Evolutionary conservation across 306 rosid species (phyloP).

Genomic region (Amphicarpaea edgeworthii): DNA sequence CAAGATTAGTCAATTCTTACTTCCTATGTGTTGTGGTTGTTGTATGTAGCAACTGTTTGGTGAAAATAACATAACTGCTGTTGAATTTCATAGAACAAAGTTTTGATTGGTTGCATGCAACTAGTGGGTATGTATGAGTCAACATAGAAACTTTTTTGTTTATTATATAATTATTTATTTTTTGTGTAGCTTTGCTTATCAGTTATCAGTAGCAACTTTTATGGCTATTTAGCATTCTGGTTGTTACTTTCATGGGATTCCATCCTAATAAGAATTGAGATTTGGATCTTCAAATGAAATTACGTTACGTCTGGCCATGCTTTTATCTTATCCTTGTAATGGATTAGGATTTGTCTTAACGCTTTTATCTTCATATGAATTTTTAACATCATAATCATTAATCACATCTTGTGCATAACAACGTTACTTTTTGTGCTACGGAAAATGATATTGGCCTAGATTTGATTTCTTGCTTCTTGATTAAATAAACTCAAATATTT

Average conservation of each 20-base stretch:
- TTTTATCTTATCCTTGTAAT: conserved; percentile 46
- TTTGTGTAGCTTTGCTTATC: conserved; percentile 35
- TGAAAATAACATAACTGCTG: conserved; percentile 31
- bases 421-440: not conserved
- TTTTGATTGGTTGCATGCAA: conserved; percentile 35
- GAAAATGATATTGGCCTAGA: not conserved
- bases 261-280: conserved; percentile 46
- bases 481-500: not conserved
- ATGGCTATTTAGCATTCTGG: conserved; percentile 41
- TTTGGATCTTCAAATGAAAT: conserved; percentile 50
- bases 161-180: not conserved
- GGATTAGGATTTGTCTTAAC: conserved; percentile 49
- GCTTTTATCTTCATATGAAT: conserved; percentile 39
- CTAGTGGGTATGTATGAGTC: conserved; percentile 36
- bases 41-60: conserved; percentile 27
- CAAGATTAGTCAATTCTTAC: conserved; percentile 44
- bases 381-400: conserved; percentile 35
- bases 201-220: conserved; percentile 32
- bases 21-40: conserved; percentile 19
- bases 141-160: conserved; percentile 32
- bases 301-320: conserved; percentile 45
- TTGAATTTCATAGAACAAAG: conserved; percentile 5
- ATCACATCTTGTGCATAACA: conserved; percentile 1
- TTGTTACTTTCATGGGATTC: conserved; percentile 52
- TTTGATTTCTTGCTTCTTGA: conserved; percentile 9